Evolutionary conservation across 169 alveolate genomes (phyloP).

Genomic region (Plasmodium yoelii): DNA sequence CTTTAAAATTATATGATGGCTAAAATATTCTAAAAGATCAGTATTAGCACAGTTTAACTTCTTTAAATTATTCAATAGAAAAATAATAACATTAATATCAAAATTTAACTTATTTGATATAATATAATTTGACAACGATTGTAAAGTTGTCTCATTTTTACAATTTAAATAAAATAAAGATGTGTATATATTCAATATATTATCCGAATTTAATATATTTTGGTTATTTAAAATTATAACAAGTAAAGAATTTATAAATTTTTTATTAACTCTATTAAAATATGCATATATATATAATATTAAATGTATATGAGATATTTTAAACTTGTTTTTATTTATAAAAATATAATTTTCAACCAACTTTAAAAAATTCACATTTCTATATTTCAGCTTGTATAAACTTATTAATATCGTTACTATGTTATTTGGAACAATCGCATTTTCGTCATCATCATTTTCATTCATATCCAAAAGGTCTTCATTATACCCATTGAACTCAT

Average conservation of each 20-base stretch:
- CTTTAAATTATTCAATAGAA: constrained; percentile 46
- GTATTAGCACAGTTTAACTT: constrained; percentile 26
- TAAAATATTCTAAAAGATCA: constrained; percentile 33
- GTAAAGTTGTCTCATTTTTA: constrained; percentile 50
- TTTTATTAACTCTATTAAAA: constrained; percentile 58
- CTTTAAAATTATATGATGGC: constrained; percentile 31
- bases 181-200: constrained; percentile 58
- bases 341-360: constrained; percentile 44
- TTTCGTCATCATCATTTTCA: constrained; percentile 22
- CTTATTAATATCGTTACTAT: constrained; percentile 30
- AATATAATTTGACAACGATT: constrained; percentile 30
- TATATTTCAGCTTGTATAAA: constrained; percentile 43
- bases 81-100: constrained; percentile 43
- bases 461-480: background rate
- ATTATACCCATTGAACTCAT: background rate
- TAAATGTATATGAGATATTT: constrained; percentile 46
- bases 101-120: constrained; percentile 31
- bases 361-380: constrained; percentile 44
- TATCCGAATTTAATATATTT: constrained; percentile 24
- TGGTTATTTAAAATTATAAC: constrained; percentile 35
- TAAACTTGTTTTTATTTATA: constrained; percentile 41
- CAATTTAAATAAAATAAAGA: constrained; percentile 57
- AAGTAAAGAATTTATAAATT: constrained; percentile 27
- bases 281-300: constrained; percentile 50
- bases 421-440: constrained; percentile 22